Evolutionary conservation across 768 basidiomycete genomes (phyloP), one percentile per base, ranked within the genome.

Genomic region (Mycena kentingensis): DNA sequence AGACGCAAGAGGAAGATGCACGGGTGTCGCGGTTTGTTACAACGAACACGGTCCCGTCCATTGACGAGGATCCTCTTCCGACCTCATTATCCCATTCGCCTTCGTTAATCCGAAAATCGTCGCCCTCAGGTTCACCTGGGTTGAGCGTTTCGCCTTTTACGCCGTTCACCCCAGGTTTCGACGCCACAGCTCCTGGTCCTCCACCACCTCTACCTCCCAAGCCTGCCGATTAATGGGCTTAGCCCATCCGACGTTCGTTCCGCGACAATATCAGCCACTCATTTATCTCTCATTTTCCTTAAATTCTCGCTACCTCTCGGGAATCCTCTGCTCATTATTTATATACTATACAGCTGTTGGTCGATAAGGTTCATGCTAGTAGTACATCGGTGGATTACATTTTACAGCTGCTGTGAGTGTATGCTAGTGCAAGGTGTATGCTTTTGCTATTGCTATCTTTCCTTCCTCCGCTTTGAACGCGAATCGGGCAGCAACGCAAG

Each of bases 1-100:
- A 92, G 70, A 92, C 90, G 16, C 84, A 81, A 54, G 85, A 85
- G 59, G 88, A 85, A 59, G 87, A 92, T 58, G 71, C 78, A 15
- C 78, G 86, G 15, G 74, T 83, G 11, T 77, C 78, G 28, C 67
- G 69, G 39, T 65, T 69, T 37, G 73, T 72, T 27, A 63, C 67
- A 46, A 73, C 70, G 47, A 71, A 64, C 32, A 66, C 57, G 19
- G 61, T 58, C 26, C 68, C 64, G 41, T 60, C 38, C 49, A 58
- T 66, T 42, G 60, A 67, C 25, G 51, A 63, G 13, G 56, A 56
- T 18, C 35, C 42, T 11, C 62, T 58, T 38, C 55, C 63, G 11
- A 46, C 52, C 16, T 56, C 63, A 8, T 36, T 61, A 25, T 52
- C 61, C 34, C 26, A 62, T 47, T 58, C 65, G 12, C 45, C 55